These are phyloP conservation scores for Rasamsonia emersonii DNA, from an alignment of 2,329 filamentous ascomycete genomes.

Conservation along the genomic window DNA sequence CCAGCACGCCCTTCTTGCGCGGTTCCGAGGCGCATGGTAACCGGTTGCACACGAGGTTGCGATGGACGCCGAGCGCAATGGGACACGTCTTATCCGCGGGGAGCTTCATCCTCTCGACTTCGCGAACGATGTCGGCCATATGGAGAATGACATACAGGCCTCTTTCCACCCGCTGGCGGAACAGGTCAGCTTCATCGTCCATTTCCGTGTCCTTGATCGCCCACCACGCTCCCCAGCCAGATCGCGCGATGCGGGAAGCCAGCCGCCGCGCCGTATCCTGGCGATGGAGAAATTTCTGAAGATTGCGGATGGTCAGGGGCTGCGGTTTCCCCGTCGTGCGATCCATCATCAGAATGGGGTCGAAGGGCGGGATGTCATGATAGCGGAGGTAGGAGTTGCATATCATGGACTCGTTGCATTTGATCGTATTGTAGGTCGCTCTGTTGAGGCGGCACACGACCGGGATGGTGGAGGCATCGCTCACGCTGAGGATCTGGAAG, in stretches of 20 bases:
- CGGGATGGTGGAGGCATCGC: slow-evolving; percentile 15
- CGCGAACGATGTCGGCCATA: slow-evolving; percentile 19
- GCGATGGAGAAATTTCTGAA: slow-evolving; percentile 16
- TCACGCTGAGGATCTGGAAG: slow-evolving; percentile 21
- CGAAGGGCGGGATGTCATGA: slow-evolving; percentile 52
- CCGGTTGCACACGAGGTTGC: slow-evolving; percentile 6
- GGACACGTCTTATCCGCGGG: slow-evolving; percentile 6
- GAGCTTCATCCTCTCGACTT: slow-evolving; percentile 9
- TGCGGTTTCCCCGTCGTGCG: slow-evolving; percentile 15
- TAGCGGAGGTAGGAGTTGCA: slow-evolving; percentile 20
- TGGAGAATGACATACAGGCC: slow-evolving; percentile 21
- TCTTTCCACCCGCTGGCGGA: slow-evolving; percentile 18
- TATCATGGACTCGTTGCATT: slow-evolving; percentile 17
- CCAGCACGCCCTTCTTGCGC: slow-evolving; percentile 13
- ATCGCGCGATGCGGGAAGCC: slow-evolving; percentile 17
- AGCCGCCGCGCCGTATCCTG: slow-evolving; percentile 14
- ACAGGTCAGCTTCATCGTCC: slow-evolving; percentile 19
- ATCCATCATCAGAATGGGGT: slow-evolving; percentile 42
- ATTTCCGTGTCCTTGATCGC: slow-evolving; percentile 17
- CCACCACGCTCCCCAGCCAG: slow-evolving; percentile 20
- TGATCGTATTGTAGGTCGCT: slow-evolving; percentile 18
- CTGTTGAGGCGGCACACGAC: slow-evolving; percentile 19
- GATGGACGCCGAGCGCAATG: slow-evolving; percentile 10
- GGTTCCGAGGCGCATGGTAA: slow-evolving; percentile 12
- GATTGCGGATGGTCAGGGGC: slow-evolving; percentile 15